Conservation (phyloP, 2,329 filamentous ascomycete species). For the Epichloe sp. region DNA sequence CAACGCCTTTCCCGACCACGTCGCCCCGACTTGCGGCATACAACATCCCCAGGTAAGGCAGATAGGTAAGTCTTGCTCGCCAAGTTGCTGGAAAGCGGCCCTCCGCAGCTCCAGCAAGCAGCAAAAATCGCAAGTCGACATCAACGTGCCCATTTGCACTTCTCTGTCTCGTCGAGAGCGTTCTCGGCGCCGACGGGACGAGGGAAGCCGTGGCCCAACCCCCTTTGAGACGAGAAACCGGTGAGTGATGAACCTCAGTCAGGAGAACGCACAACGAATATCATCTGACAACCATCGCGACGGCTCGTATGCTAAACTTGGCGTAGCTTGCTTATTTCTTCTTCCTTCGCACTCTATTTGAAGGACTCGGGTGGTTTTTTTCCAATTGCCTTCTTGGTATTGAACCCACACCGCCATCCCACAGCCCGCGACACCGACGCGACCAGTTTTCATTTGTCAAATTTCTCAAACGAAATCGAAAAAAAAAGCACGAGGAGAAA, state of each 20-base stretch:
- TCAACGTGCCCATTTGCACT: not conserved
- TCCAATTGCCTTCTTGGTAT: not conserved
- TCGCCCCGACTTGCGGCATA: slow-evolving; percentile 3
- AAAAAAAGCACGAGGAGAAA: not conserved
- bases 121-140: not conserved
- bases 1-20: slow-evolving; percentile 5
- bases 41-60: slow-evolving; percentile 7
- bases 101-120: slow-evolving; percentile 3
- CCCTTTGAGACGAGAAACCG: not conserved
- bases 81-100: slow-evolving; percentile 3
- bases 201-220: not conserved
- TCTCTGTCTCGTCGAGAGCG: not conserved
- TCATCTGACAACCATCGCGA: not conserved
- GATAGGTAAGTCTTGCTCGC: slow-evolving; percentile 9
- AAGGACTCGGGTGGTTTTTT: not conserved
- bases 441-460: slow-evolving; percentile 4
- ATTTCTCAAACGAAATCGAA: not conserved
- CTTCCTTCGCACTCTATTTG: not conserved
- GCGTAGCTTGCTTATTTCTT: not conserved
- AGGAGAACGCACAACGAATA: not conserved
- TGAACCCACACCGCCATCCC: not conserved
- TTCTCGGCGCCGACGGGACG: not conserved
- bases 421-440: not conserved
- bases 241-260: slow-evolving; percentile 1
- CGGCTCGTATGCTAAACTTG: not conserved